A percentile compares a stretch with the other conserved stretches of the same genome.
phyloP scores from a whole-genome alignment of 2,329 filamentous ascomycete species.

The Whalleya microplaca region DNA sequence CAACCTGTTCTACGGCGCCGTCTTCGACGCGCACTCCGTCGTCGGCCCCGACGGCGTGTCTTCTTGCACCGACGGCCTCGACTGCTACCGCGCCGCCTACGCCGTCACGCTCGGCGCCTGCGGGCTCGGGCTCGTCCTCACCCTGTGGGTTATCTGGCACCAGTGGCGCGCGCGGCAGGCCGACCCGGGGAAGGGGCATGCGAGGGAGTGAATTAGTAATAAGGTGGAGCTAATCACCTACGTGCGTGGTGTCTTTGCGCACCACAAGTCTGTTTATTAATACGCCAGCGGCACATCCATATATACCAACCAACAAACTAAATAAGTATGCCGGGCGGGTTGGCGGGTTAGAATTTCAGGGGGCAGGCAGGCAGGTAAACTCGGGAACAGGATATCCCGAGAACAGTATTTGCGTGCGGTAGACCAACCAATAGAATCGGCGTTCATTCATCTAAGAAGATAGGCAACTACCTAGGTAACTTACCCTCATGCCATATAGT shows the following conservation, averaged over 20 bases:
- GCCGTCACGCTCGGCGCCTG: conserved; percentile 76
- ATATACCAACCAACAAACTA: too few relatives aligned
- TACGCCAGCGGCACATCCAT: too few relatives aligned
- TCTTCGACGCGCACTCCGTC: conserved; percentile 81
- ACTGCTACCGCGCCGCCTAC: conserved; percentile 83
- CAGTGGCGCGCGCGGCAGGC: conserved; percentile 49
- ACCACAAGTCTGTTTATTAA: neutral
- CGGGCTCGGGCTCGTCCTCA: conserved; percentile 68
- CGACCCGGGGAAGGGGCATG: conserved; percentile 24
- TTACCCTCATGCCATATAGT: too few relatives aligned
- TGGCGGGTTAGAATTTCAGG: too few relatives aligned
- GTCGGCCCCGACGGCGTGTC: conserved; percentile 70
- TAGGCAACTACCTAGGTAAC: too few relatives aligned
- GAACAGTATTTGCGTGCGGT: too few relatives aligned
- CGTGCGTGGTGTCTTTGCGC: neutral
- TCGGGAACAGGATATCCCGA: too few relatives aligned
- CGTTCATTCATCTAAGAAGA: too few relatives aligned
- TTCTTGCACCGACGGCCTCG: conserved; percentile 75
- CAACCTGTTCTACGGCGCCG: conserved; percentile 84
- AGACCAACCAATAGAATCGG: too few relatives aligned
- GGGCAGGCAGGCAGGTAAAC: too few relatives aligned
- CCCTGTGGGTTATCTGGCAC: conserved; percentile 70
- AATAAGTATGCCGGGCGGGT: too few relatives aligned
- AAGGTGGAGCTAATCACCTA: neutral
- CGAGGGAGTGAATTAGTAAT: conserved; percentile 26